Percentiles rank a stretch among this genome's conserved stretches.
phyloP scores from a whole-genome alignment of 495 filamentous ascomycete species.

The Penicillium paxilli region DNA sequence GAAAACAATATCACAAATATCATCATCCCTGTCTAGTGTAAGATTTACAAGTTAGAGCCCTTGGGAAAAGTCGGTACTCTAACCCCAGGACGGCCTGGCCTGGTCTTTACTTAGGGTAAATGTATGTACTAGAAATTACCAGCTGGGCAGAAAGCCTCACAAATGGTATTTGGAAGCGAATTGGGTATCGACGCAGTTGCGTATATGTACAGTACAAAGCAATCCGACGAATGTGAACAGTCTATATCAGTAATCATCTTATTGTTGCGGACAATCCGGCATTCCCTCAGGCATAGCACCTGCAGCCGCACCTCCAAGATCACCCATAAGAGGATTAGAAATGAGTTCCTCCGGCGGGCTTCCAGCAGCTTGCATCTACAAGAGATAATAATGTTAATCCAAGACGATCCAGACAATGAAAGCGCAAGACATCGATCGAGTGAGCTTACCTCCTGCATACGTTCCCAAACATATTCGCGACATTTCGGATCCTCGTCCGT shows the following conservation, averaged over 20 bases:
- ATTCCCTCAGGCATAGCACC: constrained; percentile 22
- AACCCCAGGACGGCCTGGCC: no score
- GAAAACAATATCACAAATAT: background rate
- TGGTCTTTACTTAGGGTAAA: no score
- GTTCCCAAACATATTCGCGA: constrained; percentile 90
- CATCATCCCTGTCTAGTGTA: no score
- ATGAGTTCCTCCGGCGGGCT: constrained; percentile 88
- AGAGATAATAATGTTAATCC: constrained; percentile 10
- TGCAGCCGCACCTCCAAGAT: constrained; percentile 25
- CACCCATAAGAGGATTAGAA: constrained; percentile 60
- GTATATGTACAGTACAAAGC: constrained; percentile 30
- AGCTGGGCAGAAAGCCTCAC: background rate
- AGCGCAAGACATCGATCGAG: no score
- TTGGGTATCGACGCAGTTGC: constrained; percentile 26
- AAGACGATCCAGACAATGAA: constrained; percentile 1
- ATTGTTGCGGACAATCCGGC: constrained; percentile 46
- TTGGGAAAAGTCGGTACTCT: no score
- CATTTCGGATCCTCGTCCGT: constrained; percentile 77
- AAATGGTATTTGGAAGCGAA: constrained; percentile 15
- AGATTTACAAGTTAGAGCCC: no score
- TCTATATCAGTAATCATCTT: background rate
- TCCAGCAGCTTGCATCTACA: constrained; percentile 90
- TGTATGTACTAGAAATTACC: no score
- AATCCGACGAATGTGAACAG: constrained; percentile 12
- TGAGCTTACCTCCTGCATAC: constrained; percentile 96